A percentile compares a stretch with the other conserved stretches of the same genome.
Conservation (phyloP, 2,329 filamentous ascomycete species). For the Aspergillus fijiensis region DNA sequence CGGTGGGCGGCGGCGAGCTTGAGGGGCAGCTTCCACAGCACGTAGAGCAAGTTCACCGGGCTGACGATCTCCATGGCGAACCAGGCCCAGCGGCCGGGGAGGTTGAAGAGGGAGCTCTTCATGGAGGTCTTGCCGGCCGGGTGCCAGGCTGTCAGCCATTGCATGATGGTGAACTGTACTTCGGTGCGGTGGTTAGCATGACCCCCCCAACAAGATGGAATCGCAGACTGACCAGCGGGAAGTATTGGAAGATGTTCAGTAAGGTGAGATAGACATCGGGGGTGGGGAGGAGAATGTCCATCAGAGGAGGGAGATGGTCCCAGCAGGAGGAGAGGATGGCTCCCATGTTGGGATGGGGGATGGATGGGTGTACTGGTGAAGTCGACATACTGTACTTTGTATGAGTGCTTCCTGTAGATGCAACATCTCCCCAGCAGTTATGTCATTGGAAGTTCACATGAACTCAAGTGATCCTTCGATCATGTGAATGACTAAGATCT, state of each 20-base stretch:
- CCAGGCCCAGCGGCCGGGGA: conserved; percentile 89
- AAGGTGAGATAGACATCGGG: conserved; percentile 40
- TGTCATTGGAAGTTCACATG: no score
- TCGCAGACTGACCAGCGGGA: conserved; percentile 48
- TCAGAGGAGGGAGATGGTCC: conserved; percentile 26
- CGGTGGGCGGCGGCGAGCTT: conserved; percentile 28
- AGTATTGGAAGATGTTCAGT: conserved; percentile 43
- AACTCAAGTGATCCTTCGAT: no score
- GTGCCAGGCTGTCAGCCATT: conserved; percentile 80
- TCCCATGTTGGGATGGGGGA: conserved; percentile 21
- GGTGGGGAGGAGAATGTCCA: conserved; percentile 39
- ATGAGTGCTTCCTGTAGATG: no score
- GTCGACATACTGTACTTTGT: background rate
- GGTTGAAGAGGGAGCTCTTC: conserved; percentile 65
- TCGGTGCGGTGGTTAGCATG: conserved; percentile 15
- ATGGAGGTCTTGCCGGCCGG: conserved; percentile 90
- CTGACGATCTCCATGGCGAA: conserved; percentile 82
- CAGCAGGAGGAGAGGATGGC: conserved; percentile 22
- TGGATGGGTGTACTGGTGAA: background rate
- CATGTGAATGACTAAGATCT: background rate
- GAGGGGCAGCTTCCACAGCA: conserved; percentile 66
- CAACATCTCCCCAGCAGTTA: no score
- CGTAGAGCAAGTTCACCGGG: conserved; percentile 74
- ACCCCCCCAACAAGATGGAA: background rate
- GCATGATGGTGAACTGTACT: conserved; percentile 65